Base-by-base conservation (phyloP, 2,329 filamentous ascomycete species). In the Fusarium bactridioides region DNA sequence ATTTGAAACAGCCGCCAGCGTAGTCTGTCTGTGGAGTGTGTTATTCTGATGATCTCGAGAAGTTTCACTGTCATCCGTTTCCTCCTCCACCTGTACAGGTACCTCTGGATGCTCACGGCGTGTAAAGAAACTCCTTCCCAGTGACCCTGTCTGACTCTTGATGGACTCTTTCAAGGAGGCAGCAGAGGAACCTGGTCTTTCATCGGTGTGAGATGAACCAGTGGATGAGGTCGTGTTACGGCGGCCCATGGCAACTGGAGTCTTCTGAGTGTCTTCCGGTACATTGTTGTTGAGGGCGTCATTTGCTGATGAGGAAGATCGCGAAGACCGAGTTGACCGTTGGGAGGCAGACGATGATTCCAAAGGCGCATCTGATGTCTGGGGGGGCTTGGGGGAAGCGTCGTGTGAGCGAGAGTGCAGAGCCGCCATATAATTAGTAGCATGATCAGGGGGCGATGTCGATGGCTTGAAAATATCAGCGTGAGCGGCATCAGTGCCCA, bases 401-500 rank as follows among this genome's bases (percentile, higher is more conserved):
- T 87, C 84, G 40, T 88, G 86, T 2, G 91, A 89, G 23, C 88
- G 85, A 23, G 85, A 87, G n/a, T 92, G 90, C 43, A 93, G 84
- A 43, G 89, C 90, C 61, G 91, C 91, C 86, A 94, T 93, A 31
- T 88, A 85, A 72, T 85, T 88, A 27, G 87, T 85, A 29, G 92
- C 92, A 77, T 90, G 85, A 41, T 90, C 87, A 4, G 88, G 86
- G 10, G 86, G 85, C 37, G 87, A 88, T 4, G 84, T 85, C 8
- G 86, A 87, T 19, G 87, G 85, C 67, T 87, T 88, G 72, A 88
- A 88, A 18, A 90, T 85, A 67, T 94, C 91, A 25, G 90, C 89
- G 69, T 91, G 91, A 2, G 89, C 86, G 38, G 87, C 86, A 75
- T 94, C 91, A 2, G 91, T 90, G 35, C 88, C 90, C 11, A 95